These are phyloP conservation scores for Rossbeevera mucosa DNA, from an alignment of 768 basidiomycete genomes.

Conservation along the genomic window DNA sequence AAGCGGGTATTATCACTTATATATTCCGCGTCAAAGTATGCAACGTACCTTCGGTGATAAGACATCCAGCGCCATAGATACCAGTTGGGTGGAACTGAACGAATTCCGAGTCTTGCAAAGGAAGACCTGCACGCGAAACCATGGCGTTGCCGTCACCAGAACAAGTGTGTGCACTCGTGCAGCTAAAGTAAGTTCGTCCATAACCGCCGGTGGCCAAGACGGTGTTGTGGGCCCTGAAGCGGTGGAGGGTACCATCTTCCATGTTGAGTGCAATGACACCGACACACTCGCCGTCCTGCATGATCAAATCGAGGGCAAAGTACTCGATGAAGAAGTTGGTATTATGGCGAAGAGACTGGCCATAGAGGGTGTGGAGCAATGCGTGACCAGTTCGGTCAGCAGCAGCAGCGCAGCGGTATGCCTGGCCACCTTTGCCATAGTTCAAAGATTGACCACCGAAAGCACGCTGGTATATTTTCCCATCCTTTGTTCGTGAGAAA, in stretches of 20 bases:
- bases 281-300: slow-evolving; percentile 98
- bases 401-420: slow-evolving; percentile 97
- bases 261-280: slow-evolving; percentile 99
- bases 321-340: slow-evolving; percentile 99
- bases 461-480: slow-evolving; percentile 99
- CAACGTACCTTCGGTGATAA: slow-evolving; percentile 89
- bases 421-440: slow-evolving; percentile 97
- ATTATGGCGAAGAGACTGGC: slow-evolving; percentile 97
- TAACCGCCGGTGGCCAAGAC: slow-evolving; percentile 98
- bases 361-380: slow-evolving; percentile 96
- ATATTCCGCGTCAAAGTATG: background rate
- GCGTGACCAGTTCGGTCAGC: slow-evolving; percentile 99
- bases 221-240: slow-evolving; percentile 97
- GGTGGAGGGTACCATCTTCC: slow-evolving; percentile 98
- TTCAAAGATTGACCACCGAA: slow-evolving; percentile 98
- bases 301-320: slow-evolving; percentile 98
- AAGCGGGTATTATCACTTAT: background rate
- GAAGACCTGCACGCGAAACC: slow-evolving; percentile 94
- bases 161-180: slow-evolving; percentile 98
- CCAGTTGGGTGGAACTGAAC: slow-evolving; percentile 99
- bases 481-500: slow-evolving; percentile 96
- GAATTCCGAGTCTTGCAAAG: slow-evolving; percentile 95
- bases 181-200: slow-evolving; percentile 96
- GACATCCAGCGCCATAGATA: slow-evolving; percentile 98
- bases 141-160: slow-evolving; percentile 99